A percentile compares a stretch with the other conserved stretches of the same genome.
phyloP scores from a whole-genome alignment of 495 filamentous ascomycete genomes.

The Chaetomidium leptoderma region DNA sequence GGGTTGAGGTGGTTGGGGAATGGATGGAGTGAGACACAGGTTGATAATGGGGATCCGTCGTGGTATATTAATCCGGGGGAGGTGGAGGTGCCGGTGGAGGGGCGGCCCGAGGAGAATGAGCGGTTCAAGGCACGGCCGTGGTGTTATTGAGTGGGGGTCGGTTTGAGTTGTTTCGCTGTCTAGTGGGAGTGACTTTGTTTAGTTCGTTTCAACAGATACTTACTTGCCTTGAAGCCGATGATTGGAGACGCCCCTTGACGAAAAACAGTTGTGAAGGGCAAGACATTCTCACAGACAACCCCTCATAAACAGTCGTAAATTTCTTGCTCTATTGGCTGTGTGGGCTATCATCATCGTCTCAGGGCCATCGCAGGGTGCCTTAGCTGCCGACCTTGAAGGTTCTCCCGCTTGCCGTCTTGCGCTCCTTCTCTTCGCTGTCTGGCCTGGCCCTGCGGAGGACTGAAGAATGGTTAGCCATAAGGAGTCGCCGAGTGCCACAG shows the following conservation, averaged over 20 bases:
- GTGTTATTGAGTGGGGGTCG: conserved; percentile 35
- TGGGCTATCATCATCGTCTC: conserved; percentile 8
- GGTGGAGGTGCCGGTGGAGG: conserved; percentile 39
- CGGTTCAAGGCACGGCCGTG: conserved; percentile 42
- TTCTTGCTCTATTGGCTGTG: conserved; percentile 1
- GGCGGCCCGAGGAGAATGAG: conserved; percentile 43
- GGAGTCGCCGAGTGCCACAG: not conserved
- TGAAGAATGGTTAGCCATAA: conserved; percentile 30
- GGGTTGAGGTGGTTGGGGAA: conserved; percentile 48
- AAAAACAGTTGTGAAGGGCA: no score
- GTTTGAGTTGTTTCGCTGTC: not conserved
- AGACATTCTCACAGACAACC: no score
- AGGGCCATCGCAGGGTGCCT: conserved; percentile 7
- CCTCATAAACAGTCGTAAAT: not conserved
- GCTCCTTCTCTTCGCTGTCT: conserved; percentile 94
- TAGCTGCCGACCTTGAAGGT: conserved; percentile 64
- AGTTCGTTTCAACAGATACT: no score
- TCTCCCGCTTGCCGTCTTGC: conserved; percentile 94
- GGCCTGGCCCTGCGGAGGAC: conserved; percentile 87
- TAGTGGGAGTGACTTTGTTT: not conserved
- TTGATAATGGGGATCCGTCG: conserved; percentile 40
- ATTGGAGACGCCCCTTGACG: not conserved
- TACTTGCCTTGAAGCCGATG: no score
- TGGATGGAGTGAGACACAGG: conserved; percentile 47
- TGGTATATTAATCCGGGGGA: conserved; percentile 49